Conservation (phyloP, 352 stramenopile genomes). For the Pythium folliculosum region DNA sequence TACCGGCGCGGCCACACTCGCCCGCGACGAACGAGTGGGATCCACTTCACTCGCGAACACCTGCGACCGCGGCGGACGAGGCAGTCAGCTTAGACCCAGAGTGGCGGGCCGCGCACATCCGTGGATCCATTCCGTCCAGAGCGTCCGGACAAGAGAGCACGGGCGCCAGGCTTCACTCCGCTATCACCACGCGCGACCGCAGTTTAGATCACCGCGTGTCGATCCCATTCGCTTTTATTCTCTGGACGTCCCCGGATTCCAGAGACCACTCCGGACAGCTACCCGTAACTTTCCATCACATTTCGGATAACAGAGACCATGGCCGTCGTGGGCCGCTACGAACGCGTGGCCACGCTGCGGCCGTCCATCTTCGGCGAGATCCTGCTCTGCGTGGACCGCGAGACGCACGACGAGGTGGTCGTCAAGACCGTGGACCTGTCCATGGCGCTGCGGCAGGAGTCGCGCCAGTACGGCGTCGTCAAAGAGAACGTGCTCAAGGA, state of each 20-base stretch:
- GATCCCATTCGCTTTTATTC: not conserved
- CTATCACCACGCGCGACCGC: not conserved
- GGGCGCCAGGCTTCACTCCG: not conserved
- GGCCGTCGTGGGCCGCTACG: slow-evolving; percentile 43
- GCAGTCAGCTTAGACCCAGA: slow-evolving; percentile 16
- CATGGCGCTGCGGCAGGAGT: slow-evolving; percentile 56
- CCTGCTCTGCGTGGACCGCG: slow-evolving; percentile 55
- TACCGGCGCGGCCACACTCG: not conserved
- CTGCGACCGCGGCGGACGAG: slow-evolving; percentile 11
- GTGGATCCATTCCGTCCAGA: slow-evolving; percentile 3
- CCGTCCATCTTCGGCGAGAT: slow-evolving; percentile 74
- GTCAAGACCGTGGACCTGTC: slow-evolving; percentile 74
- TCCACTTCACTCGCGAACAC: slow-evolving; percentile 25
- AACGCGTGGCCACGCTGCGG: slow-evolving; percentile 45
- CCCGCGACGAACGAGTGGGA: slow-evolving; percentile 6
- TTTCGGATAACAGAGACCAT: not conserved
- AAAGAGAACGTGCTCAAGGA: slow-evolving; percentile 75
- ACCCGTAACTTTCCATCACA: not conserved
- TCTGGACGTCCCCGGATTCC: not conserved
- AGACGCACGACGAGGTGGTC: slow-evolving; percentile 58
- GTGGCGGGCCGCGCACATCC: not conserved
- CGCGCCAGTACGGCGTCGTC: slow-evolving; percentile 46
- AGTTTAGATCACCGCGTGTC: not conserved
- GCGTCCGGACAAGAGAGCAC: slow-evolving; percentile 5
- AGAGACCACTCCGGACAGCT: not conserved